These are phyloP conservation scores for Yamadazyma siamensis DNA, from an alignment of 1,139 yeast species.

Conservation along the genomic window DNA sequence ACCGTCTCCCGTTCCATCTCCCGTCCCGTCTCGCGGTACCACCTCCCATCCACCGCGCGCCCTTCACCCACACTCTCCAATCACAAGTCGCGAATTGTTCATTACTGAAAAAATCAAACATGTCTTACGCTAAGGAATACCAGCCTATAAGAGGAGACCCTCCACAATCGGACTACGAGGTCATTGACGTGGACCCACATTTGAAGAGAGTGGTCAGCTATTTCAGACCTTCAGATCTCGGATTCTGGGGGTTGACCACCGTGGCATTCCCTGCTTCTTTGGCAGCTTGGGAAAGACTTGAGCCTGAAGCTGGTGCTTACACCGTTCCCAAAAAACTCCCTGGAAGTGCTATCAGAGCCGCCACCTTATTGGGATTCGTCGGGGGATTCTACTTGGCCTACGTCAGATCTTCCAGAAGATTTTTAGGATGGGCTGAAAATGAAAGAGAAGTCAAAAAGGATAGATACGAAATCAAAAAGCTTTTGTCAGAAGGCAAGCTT, in stretches of 20 bases:
- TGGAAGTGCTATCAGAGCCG: conserved; percentile 55
- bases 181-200: conserved; percentile 79
- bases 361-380: conserved; percentile 57
- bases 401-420: conserved; percentile 62
- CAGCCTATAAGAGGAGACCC: conserved; percentile 46
- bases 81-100: conserved; percentile 27
- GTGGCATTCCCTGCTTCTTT: conserved; percentile 63
- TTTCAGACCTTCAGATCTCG: conserved; percentile 68
- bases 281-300: conserved; percentile 59
- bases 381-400: conserved; percentile 77
- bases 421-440: conserved; percentile 79
- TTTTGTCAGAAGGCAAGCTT: conserved; percentile 62
- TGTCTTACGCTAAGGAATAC: conserved; percentile 42
- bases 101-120: conserved; percentile 15
- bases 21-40: neutral
- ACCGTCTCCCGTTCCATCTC: neutral
- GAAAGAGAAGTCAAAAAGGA: conserved; percentile 68
- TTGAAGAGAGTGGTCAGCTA: conserved; percentile 69
- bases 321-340: conserved; percentile 54
- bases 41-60: neutral
- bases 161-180: conserved; percentile 43
- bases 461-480: conserved; percentile 68
- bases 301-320: conserved; percentile 59
- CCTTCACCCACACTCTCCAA: conserved; percentile 19
- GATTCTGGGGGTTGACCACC: conserved; percentile 61